phyloP scores from a whole-genome alignment of 495 filamentous ascomycete genomes.

The Endocarpon pusillum region DNA sequence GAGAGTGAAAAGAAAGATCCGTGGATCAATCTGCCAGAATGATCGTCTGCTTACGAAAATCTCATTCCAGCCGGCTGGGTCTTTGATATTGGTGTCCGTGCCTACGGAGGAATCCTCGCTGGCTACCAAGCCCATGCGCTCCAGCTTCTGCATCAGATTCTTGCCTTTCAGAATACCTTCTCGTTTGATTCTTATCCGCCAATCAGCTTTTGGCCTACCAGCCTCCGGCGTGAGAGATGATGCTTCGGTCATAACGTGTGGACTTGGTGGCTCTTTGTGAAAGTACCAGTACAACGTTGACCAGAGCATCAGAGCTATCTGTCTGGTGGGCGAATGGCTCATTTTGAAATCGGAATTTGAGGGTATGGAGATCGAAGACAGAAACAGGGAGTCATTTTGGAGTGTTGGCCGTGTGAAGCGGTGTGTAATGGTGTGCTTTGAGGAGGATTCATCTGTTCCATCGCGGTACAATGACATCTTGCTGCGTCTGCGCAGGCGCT shows the following conservation, averaged over 20 bases:
- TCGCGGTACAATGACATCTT: conserved; percentile 4
- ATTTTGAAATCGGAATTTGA: conserved; percentile 65
- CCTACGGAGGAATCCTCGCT: conserved; percentile 64
- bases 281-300: conserved; percentile 94
- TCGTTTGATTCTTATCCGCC: conserved; percentile 68
- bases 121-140: conserved; percentile 76
- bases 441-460: conserved; percentile 8
- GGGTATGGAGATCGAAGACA: conserved; percentile 77
- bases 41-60: conserved; percentile 68
- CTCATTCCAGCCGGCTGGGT: conserved; percentile 47
- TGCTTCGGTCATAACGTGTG: conserved; percentile 39
- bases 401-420: conserved; percentile 58
- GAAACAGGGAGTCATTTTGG: conserved; percentile 64
- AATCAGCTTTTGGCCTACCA: conserved; percentile 69
- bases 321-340: conserved; percentile 57
- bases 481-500: conserved; percentile 1
- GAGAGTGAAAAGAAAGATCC: conserved; percentile 74
- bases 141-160: conserved; percentile 73
- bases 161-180: conserved; percentile 74
- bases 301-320: conserved; percentile 95
- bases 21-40: conserved; percentile 86
- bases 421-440: conserved; percentile 16
- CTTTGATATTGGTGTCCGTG: conserved; percentile 36
- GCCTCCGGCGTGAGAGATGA: conserved; percentile 44
- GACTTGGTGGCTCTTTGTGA: conserved; percentile 38